Evolutionary conservation across 805 yeast species (phyloP), one percentile per base, ranked within the genome.

Genomic region (Isabelozyma rhagii): DNA sequence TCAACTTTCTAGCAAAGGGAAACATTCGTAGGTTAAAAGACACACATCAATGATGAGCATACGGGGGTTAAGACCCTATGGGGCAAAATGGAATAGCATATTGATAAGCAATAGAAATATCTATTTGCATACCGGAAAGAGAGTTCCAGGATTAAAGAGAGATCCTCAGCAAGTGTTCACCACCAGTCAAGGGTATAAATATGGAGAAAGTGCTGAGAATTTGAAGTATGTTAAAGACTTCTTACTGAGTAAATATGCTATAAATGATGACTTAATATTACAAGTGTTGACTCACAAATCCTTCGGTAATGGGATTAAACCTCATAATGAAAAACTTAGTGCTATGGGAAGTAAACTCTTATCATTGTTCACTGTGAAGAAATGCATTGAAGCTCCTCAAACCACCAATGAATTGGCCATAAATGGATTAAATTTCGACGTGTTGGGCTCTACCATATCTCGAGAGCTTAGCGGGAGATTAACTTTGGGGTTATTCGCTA

Each of bases 251-350:
- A 73, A 78, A 52, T 84, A 75, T 59, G 55, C 73, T 41, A 71
- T 92, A 41, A 75, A 85, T 4, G 87, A 89, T 59, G 76, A 77
- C 6, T 56, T 86, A 51, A 69, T 86, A 18, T 73, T 90, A 53
- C 98, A 93, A 71, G 83, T 89, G 40, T 72, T 92, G 59, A 92
- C 97, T 5, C 97, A 93, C 72, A 93, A 93, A 71, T 89, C 97
- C 18, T 93, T 91, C 75, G 96, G 96, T 5, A 96, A 89, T 69
- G 97, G 97, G 8, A 74, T 80, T 54, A 83, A 85, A 59, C 97
- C 97, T 7, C 89, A 88, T 71, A 93, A 92, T 70, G 97, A 91
- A 64, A 87, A 86, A 66, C 74, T 93, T 58, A 77, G 89, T 15
- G 79, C 85, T 42, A 71, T 89, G 64, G 97, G 96, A 14, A 63